Conservation (phyloP, 257 asterid species). For the Fraxinus anomala region DNA sequence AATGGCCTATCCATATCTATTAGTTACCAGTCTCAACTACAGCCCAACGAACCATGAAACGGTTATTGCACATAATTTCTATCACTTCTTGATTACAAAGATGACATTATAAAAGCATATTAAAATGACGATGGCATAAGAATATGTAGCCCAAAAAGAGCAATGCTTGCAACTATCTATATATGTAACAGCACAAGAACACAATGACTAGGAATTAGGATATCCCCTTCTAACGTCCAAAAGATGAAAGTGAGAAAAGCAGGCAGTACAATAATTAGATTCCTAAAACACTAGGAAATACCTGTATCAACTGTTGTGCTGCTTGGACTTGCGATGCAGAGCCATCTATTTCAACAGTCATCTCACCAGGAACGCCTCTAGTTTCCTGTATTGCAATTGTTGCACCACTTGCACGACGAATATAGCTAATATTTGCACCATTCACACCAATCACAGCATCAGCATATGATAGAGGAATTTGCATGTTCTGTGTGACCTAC, state of each 20-base stretch:
- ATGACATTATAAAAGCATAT: neutral
- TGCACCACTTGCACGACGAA: slow-evolving; percentile 95
- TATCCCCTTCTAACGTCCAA: slow-evolving; percentile 13
- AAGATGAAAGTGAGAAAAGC: slow-evolving; percentile 2
- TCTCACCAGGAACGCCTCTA: slow-evolving; percentile 82
- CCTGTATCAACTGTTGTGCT: slow-evolving; percentile 95
- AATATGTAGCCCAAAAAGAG: neutral
- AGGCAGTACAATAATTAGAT: neutral
- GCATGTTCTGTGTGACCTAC: slow-evolving; percentile 80
- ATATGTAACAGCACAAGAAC: neutral
- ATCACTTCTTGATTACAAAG: neutral
- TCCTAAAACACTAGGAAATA: slow-evolving; percentile 15
- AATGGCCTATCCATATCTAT: neutral
- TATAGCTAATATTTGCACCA: slow-evolving; percentile 86
- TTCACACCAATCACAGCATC: slow-evolving; percentile 84
- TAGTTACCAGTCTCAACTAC: neutral
- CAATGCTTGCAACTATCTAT: neutral
- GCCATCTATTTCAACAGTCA: slow-evolving; percentile 94
- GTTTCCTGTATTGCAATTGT: slow-evolving; percentile 81
- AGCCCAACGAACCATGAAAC: neutral
- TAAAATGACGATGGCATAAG: neutral
- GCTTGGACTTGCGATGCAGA: slow-evolving; percentile 85
- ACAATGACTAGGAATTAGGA: neutral
- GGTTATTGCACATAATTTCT: neutral
- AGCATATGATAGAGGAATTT: slow-evolving; percentile 75